Evolutionary conservation across 306 rosid genomes (phyloP).

Genomic region (Trifolium subterraneum): DNA sequence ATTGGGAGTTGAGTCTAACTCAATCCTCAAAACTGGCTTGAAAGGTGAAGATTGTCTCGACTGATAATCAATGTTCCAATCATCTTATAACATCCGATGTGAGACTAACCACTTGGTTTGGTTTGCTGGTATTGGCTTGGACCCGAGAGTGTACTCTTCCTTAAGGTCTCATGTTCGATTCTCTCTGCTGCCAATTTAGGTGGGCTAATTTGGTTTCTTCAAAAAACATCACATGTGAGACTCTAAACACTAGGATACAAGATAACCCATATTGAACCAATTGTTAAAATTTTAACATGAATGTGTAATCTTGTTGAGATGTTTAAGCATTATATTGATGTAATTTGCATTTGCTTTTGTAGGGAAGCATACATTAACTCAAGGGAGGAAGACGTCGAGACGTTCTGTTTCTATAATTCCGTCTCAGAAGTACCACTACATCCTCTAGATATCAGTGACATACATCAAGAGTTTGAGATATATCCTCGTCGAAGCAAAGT

Average conservation of each 20-base stretch:
- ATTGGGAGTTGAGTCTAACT: too few species aligned
- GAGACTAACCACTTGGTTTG: too few species aligned
- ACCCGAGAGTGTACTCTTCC: too few species aligned
- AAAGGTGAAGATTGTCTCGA: too few species aligned
- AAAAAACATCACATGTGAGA: too few species aligned
- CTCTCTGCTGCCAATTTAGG: too few species aligned
- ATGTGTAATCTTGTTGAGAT: background rate
- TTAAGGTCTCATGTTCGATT: too few species aligned
- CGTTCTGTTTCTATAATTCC: constrained; percentile 50
- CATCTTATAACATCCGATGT: too few species aligned
- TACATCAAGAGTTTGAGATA: constrained; percentile 55
- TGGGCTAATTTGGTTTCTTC: too few species aligned
- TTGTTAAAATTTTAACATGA: background rate
- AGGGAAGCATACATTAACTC: constrained; percentile 60
- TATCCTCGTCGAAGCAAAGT: constrained; percentile 44
- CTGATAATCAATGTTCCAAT: too few species aligned
- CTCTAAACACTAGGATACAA: background rate
- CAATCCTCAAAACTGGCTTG: too few species aligned
- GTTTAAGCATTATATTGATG: background rate
- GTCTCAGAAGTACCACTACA: constrained; percentile 38
- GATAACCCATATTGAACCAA: background rate
- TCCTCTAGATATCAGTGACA: constrained; percentile 46
- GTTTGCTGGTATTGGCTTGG: too few species aligned
- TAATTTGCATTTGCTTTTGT: constrained; percentile 30
- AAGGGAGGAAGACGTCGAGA: constrained; percentile 50